Base-by-base conservation (phyloP, 1,284 basidiomycete species). In the Microbotryum scabiosae region DNA sequence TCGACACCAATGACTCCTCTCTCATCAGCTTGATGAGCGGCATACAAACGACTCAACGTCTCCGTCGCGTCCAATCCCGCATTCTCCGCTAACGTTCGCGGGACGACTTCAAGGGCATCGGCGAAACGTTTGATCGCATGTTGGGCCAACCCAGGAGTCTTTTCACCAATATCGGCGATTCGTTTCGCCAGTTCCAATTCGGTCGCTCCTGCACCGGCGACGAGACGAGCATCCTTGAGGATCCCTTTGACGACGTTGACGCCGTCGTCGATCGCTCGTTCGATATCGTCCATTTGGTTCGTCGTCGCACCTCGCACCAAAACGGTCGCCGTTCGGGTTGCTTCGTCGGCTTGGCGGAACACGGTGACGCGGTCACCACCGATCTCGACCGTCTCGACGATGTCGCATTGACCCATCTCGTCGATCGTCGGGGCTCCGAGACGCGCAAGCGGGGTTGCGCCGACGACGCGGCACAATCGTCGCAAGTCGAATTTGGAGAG, bases 291-390 rank as follows among this genome's bases (percentile, higher is more conserved):
- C 57, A 98, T 79, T 68, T 86, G 85, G 77, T 96, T 97, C 55
- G 90, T 83, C 1, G 96, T 99, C 47, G 96, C 94, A 5, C 96
- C 96, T n/a, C 92, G 84, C 41, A 97, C 79, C n/a, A 97, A 89
- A 74, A 97, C 87, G 25, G 92, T 97, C 43, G 92, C 87, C 43
- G 90, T 97, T 50, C 84, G 80, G 32, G 26, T 70, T 58, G 71
- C 83, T 79, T 88, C 85, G 5, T 72, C 74, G 57, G 79, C 78
- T 75, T 98, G 96, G 49, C 94, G 82, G 69, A 99, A 84, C 0
- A 98, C 93, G 2, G 93, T 97, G 44, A 97, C 96, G 54, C 94
- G 86, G 78, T 99, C 96, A 7, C 96, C 96, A 51, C 96, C 96
- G 70, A 98, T 88, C 76, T 99, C 96, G 63, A 87, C 85, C 43